Percentiles rank a stretch among this genome's conserved stretches.
These are phyloP conservation scores for Calonectria crousiana DNA, from an alignment of 2,329 filamentous ascomycete species.

Conservation along the genomic window DNA sequence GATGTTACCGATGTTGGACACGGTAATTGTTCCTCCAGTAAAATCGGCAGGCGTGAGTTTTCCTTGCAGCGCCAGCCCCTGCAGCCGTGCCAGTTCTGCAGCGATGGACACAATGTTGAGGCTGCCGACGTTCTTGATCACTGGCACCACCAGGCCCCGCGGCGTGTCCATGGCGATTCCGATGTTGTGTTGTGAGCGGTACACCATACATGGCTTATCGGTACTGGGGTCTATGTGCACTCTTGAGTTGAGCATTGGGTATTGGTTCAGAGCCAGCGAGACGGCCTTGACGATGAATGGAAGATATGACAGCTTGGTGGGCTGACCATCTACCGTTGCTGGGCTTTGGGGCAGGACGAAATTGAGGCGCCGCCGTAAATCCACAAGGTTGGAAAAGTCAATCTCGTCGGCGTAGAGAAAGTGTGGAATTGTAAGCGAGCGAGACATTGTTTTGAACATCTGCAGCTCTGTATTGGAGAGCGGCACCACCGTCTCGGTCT, in stretches of 20 bases:
- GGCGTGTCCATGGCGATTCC: conserved; percentile 97
- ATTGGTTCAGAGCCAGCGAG: conserved; percentile 83
- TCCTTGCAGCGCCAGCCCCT: conserved; percentile 78
- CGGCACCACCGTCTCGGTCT: conserved; percentile 76
- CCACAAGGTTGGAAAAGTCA: conserved; percentile 80
- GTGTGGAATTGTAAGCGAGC: conserved; percentile 90
- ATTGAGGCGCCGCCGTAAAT: conserved; percentile 82
- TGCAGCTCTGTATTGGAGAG: conserved; percentile 85
- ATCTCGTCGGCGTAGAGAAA: conserved; percentile 95
- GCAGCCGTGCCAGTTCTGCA: conserved; percentile 79
- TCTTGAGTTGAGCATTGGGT: conserved; percentile 88
- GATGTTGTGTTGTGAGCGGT: conserved; percentile 91
- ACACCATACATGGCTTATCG: conserved; percentile 79
- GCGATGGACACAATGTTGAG: conserved; percentile 85
- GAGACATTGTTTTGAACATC: conserved; percentile 99
- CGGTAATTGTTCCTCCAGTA: conserved; percentile 88
- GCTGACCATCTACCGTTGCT: conserved; percentile 58
- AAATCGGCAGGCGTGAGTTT: conserved; percentile 83
- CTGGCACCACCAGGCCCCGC: conserved; percentile 87
- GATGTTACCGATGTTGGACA: conserved; percentile 96
- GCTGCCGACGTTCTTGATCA: conserved; percentile 84
- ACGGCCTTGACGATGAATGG: conserved; percentile 97
- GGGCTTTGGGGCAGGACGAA: conserved; percentile 60
- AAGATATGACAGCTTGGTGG: conserved; percentile 85
- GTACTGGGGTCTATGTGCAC: conserved; percentile 72